These are phyloP conservation scores for Nannizziopsis barbatae DNA, from an alignment of 2,329 filamentous ascomycete species.

Conservation along the genomic window DNA sequence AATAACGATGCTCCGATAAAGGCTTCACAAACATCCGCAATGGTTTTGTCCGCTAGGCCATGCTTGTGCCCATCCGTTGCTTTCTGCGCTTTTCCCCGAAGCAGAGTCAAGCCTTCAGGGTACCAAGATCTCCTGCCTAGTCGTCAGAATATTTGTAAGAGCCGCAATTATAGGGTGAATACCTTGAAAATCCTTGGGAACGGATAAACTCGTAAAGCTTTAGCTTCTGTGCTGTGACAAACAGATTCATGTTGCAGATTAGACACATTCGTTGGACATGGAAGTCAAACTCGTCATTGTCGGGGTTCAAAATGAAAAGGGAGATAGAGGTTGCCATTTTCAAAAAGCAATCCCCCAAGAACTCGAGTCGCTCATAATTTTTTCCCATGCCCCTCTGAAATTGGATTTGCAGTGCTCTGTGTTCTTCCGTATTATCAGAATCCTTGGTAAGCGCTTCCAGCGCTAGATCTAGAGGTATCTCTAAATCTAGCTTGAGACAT, in stretches of 20 bases:
- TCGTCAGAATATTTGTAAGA: slow-evolving; percentile 10
- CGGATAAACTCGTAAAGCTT: slow-evolving; percentile 64
- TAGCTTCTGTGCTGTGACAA: slow-evolving; percentile 59
- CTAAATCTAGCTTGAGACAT: slow-evolving; percentile 52
- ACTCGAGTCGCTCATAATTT: slow-evolving; percentile 91
- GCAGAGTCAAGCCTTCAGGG: slow-evolving; percentile 62
- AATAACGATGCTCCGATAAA: slow-evolving; percentile 76
- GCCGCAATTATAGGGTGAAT: slow-evolving; percentile 10
- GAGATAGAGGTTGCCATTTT: slow-evolving; percentile 94
- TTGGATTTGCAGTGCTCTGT: slow-evolving; percentile 55
- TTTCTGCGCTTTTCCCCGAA: slow-evolving; percentile 56
- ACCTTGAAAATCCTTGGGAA: slow-evolving; percentile 67
- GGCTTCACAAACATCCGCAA: slow-evolving; percentile 90
- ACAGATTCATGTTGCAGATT: slow-evolving; percentile 83
- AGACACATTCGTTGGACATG: slow-evolving; percentile 86
- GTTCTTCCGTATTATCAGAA: slow-evolving; percentile 69
- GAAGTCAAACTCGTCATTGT: slow-evolving; percentile 71
- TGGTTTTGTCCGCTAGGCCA: slow-evolving; percentile 69
- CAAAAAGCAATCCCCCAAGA: slow-evolving; percentile 83
- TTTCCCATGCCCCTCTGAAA: slow-evolving; percentile 78
- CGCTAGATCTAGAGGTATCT: slow-evolving; percentile 56
- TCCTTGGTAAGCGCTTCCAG: slow-evolving; percentile 90
- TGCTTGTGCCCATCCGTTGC: slow-evolving; percentile 43
- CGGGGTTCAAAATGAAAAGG: slow-evolving; percentile 63
- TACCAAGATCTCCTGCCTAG: slow-evolving; percentile 64